A percentile compares a stretch with the other conserved stretches of the same genome.
Evolutionary conservation across 2,329 filamentous ascomycete genomes (phyloP).

Genomic region (Neurospora sp.): DNA sequence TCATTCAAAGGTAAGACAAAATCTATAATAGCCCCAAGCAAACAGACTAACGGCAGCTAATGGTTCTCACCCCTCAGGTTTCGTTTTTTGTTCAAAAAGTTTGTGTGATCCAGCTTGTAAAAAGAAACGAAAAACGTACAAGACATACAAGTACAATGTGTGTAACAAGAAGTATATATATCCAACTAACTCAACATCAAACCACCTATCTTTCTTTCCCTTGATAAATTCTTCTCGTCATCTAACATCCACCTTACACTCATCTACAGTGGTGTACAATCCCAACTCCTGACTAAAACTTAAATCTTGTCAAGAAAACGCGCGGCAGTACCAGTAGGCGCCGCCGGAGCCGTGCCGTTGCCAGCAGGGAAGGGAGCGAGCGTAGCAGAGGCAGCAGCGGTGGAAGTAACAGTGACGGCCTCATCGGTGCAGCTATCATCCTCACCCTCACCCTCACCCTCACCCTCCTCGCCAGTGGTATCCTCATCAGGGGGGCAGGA

Average conservation of each 20-base stretch:
- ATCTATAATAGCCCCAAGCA: background rate
- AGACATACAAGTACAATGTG: background rate
- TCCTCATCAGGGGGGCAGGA: constrained; percentile 7
- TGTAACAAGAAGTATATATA: background rate
- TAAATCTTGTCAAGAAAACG: background rate
- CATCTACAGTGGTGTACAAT: background rate
- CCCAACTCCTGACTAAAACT: background rate
- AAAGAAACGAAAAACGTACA: background rate
- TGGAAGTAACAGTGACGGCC: constrained; percentile 8
- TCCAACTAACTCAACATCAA: background rate
- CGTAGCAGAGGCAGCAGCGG: background rate
- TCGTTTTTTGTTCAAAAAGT: background rate
- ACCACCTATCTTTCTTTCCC: background rate
- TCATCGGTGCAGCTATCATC: constrained; percentile 8
- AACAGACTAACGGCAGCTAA: background rate
- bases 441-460: background rate
- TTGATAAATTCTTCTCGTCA: background rate
- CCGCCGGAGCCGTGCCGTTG: constrained; percentile 3
- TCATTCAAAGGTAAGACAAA: background rate
- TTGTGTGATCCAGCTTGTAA: background rate
- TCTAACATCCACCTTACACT: background rate
- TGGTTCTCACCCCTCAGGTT: background rate
- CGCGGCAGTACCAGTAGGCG: constrained; percentile 5
- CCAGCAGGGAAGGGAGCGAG: constrained; percentile 4
- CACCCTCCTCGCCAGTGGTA: background rate